phyloP scores from a whole-genome alignment of 2,329 filamentous ascomycete genomes.

The Botrytis elliptica region DNA sequence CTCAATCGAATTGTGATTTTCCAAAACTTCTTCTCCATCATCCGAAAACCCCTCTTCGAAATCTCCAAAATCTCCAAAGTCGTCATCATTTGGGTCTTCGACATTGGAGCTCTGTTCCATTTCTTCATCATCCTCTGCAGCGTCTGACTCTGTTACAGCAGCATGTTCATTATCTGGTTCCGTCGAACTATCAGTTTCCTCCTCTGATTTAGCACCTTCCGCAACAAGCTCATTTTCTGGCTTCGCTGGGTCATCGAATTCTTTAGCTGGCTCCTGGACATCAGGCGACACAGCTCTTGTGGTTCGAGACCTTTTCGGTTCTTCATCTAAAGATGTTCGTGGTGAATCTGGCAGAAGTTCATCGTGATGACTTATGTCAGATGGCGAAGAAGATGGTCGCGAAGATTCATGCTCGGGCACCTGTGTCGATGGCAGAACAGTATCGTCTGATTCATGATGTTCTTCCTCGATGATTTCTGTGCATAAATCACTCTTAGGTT shows the following conservation, averaged over 20 bases:
- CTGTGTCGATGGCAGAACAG: conserved; percentile 17
- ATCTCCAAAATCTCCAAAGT: conserved; percentile 44
- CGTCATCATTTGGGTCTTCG: conserved; percentile 30
- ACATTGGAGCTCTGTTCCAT: neutral
- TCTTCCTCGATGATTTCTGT: neutral
- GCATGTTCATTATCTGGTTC: neutral
- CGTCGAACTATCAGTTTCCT: neutral
- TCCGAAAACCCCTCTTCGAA: conserved; percentile 40
- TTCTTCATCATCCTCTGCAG: conserved; percentile 13
- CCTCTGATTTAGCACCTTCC: neutral
- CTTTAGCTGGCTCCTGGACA: conserved; percentile 33
- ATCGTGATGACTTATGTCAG: conserved; percentile 36
- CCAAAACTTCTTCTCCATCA: conserved; percentile 23
- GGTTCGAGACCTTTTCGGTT: conserved; percentile 27
- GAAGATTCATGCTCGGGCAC: conserved; percentile 29
- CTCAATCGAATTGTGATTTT: conserved; percentile 2
- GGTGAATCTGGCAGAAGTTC: conserved; percentile 35
- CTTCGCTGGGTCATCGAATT: conserved; percentile 34
- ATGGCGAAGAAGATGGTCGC: conserved; percentile 36
- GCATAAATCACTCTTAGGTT: neutral
- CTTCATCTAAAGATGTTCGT: conserved; percentile 39
- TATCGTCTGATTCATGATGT: conserved; percentile 13
- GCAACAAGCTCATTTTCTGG: conserved; percentile 22
- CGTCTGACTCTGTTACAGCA: conserved; percentile 1
- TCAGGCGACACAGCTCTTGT: conserved; percentile 22